Base-by-base conservation (phyloP, 371 early-diverging fungal genomes). In the Actinomortierella wolfii region DNA sequence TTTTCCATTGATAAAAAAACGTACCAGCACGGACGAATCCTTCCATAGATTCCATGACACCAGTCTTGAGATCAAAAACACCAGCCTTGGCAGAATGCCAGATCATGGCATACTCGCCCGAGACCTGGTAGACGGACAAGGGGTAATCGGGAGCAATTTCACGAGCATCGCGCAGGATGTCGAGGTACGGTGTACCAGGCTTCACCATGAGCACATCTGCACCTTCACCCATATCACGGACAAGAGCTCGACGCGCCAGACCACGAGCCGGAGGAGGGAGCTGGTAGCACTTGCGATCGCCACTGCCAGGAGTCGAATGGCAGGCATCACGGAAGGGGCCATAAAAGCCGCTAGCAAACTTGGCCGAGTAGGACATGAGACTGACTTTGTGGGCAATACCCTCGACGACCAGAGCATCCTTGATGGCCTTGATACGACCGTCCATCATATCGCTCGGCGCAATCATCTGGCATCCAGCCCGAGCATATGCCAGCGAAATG, bases 391-490 rank as follows among this genome's bases (percentile, higher is more conserved):
- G 87, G 8, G 88, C 88, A 21, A 92, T 67, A 0, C 93, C 94
- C 51, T 88, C 85, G 20, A 81, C 82, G 28, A 89, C 78, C 44
- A 97, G 79, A 0, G 83, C 83, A 57, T 88, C 77, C 81, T 98
- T 98, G 76, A 98, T 97, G 5, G 94, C 93, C 51, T 83, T 79
- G 68, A 98, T 91, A 55, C 98, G 89, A 24, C 95, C 95, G 59
- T 97, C 97, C 97, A 96, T 97, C 98, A 98, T 98, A 70, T 98
- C 98, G 5, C 93, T 92, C 6, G 98, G 98, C 1, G 96, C 93
- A 5, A 98, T 88, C 57, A 93, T 84, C 39, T 97, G 94, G 44
- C 86, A 86, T 23, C 92, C 94, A 0, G 96, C 96, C 39, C 88
- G 78, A 14, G 96, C 97, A 78, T 96, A 97, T 45, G 82, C 84